Evolutionary conservation across 345 rosid genomes (phyloP).

Genomic region (Ceriops tagal): DNA sequence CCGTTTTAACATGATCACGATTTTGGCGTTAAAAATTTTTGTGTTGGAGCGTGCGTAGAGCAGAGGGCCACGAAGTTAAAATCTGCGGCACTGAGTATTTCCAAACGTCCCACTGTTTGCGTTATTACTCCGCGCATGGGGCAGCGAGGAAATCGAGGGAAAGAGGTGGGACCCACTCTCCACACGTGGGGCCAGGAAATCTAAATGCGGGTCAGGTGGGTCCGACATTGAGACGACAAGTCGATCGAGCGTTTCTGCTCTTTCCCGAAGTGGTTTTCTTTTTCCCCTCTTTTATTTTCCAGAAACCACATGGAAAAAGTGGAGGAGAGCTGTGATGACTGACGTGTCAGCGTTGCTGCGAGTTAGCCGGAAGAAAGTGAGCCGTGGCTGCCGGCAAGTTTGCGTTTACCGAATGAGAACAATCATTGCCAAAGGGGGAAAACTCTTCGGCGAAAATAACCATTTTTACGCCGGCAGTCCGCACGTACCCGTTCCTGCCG

Average conservation of each 20-base stretch:
- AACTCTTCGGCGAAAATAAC: neutral
- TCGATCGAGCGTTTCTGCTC: slow-evolving; percentile 19
- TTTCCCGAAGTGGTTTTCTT: slow-evolving; percentile 8
- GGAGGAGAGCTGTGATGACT: neutral
- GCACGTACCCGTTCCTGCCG: too few species aligned
- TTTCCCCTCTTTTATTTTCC: too few species aligned
- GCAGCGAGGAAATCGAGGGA: too few species aligned
- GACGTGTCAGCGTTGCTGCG: slow-evolving; percentile 8
- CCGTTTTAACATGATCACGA: too few species aligned
- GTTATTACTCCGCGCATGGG: slow-evolving; percentile 2
- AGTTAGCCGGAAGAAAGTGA: slow-evolving; percentile 4
- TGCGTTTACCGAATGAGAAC: neutral
- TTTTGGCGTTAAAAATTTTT: too few species aligned
- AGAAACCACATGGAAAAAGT: neutral
- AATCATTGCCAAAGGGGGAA: neutral
- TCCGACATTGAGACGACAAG: slow-evolving; percentile 25
- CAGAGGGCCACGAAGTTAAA: too few species aligned
- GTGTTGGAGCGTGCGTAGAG: too few species aligned
- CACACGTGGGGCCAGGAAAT: slow-evolving; percentile 17
- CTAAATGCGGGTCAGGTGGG: slow-evolving; percentile 10
- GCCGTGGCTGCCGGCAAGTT: neutral
- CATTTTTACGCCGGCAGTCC: too few species aligned
- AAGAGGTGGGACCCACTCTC: neutral
- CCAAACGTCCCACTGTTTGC: too few species aligned
- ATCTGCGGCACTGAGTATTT: too few species aligned